Base-by-base conservation (phyloP, 495 filamentous ascomycete genomes). In the Beverwykella pulmonaria region DNA sequence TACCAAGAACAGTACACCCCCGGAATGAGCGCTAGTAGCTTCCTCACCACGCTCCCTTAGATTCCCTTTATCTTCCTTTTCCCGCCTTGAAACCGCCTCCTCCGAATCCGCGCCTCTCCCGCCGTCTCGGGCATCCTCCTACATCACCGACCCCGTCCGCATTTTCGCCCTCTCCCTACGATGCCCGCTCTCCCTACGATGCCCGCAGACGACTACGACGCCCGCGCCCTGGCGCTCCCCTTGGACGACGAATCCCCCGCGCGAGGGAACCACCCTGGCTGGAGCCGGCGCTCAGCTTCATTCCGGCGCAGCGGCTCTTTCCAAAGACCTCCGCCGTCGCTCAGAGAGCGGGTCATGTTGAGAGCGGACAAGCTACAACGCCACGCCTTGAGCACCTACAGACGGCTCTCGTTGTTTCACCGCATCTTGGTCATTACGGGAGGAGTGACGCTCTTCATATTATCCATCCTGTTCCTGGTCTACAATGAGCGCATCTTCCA, bases 401-500 rank as follows among this genome's bases (percentile, higher is more conserved):
- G 76, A 44, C 75, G 77, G 36, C 80, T 96, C 71, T 83, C 84
- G 12, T 78, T 82, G 0, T 68, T 82, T 69, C 88, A 97, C 69
- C 82, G 81, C 62, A 76, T 87, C 9, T 79, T 86, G n/a, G 76
- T 84, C 25, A 74, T 84, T 26, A 48, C 83, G 10, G 85, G 78
- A 36, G 74, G 77, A 6, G n/a, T 89, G 9, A 68, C 79, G 0
- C 55, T 76, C 20, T 77, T 83, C 50, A 80, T 84, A 19, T 69
- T 89, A 20, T 79, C 81, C 10, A 80, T 93, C 27, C 74, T 90
- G 0, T 89, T 91, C 73, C 76, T 96, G 22, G 73, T 92, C 55
- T 93, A 90, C 76, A 89, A 86, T 30, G 88, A 93, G 70, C 78
- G 81, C 69, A 87, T 97, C 61, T 94, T 97, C 76, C 79, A 82